Base-by-base conservation (phyloP, 345 rosid species). In the Combretum micranthum region DNA sequence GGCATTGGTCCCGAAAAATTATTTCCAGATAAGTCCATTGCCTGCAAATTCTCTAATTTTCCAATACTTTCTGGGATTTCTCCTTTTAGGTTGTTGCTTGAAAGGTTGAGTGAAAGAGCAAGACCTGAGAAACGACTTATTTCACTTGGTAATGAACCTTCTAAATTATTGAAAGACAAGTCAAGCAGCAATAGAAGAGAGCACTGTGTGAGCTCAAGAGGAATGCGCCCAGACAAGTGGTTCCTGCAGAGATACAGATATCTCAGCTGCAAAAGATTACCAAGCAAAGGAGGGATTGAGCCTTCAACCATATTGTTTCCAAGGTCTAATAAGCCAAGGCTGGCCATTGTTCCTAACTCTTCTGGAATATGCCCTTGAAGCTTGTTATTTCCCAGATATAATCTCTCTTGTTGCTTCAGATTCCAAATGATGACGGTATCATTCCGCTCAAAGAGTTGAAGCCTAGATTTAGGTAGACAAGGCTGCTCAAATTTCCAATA, bases 241-340 rank as follows among this genome's bases (percentile, higher is more conserved):
- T 62, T 62, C 22, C 26, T 44, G 13, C 14, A 52, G 14, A 52
- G 50, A 47, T 52, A 20, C n/a, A 62, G 51, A 44, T 62, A 62
- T 42, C 58, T 62, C 65, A 62, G 42, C 44, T 52, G 51, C 16
- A 57, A 52, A 13, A 62, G 57, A n/a, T 53, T 62, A n/a, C 65
- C 65, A 18, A 62, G 58, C 45, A 49, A 51, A 52, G 52, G 20
- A 42, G 58, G 65, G 57, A 62, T 62, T 23, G 65, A 17, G 17
- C 65, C 65, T 15, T 26, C 47, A 13, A 62, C 15, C 13, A 50
- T 52, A 25, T 61, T 61, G 12, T 61, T 18, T 19, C 45, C 50
- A 9, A 61, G 65, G 46, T 61, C 65, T 15, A 62, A 42, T 52
- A 62, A 62, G 22, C 65, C 65, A 14, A 62, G 65, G 42, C 25